These are phyloP conservation scores for Syzygium grande DNA, from an alignment of 345 rosid species.

Conservation along the genomic window DNA sequence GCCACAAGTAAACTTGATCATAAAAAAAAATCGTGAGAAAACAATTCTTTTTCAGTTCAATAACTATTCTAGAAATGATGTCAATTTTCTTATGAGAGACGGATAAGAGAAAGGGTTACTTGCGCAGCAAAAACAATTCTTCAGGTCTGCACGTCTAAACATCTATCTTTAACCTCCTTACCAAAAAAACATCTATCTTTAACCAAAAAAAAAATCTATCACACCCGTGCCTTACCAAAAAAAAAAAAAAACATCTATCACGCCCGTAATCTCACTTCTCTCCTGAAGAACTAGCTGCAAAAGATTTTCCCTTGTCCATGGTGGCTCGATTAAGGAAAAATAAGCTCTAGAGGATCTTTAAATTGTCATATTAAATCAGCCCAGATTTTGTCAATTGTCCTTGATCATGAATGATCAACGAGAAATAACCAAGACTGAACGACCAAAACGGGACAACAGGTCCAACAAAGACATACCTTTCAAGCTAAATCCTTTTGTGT, in stretches of 20 bases:
- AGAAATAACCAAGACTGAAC: not conserved
- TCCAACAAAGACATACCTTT: slow-evolving; percentile 24
- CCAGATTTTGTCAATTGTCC: not conserved
- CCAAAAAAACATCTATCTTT: too few species aligned
- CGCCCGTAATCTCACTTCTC: not conserved
- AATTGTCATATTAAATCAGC: not conserved
- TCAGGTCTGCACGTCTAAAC: not conserved
- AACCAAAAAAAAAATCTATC: too few species aligned
- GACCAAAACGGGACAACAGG: not conserved
- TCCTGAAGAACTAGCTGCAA: not conserved
- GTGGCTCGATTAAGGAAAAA: not conserved
- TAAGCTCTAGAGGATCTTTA: not conserved
- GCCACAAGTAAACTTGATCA: not conserved
- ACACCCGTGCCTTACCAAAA: too few species aligned
- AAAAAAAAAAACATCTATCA: not conserved
- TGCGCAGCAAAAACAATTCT: not conserved
- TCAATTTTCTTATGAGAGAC: not conserved
- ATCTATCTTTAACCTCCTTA: too few species aligned
- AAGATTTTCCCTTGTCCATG: not conserved
- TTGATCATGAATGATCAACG: not conserved
- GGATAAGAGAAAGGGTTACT: not conserved
- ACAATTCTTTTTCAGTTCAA: not conserved
- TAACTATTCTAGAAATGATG: not conserved
- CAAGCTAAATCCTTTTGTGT: slow-evolving; percentile 41
- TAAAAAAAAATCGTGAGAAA: not conserved